Evolutionary conservation across 306 rosid species (phyloP), one percentile per base, ranked within the genome.

Genomic region (Cucumis hystrix): DNA sequence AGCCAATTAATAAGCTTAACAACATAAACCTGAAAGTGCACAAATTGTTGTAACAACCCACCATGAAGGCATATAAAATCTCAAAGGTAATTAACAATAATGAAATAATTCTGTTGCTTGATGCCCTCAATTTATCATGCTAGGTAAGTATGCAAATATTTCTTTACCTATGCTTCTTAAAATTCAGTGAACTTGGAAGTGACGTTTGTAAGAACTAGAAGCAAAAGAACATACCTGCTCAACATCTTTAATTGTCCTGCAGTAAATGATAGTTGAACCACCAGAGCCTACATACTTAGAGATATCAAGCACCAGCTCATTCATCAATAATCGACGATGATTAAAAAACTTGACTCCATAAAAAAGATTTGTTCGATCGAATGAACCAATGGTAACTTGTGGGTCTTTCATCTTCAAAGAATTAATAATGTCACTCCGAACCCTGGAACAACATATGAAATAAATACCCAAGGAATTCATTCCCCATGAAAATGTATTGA

Each of bases 191-290:
- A 68, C 39, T 43, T 68, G 56, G 56, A 67, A 41, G 6, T 43
- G n/a, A 40, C 8, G 13, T 70, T 70, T 23, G 41, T 14, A 33
- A 63, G 79, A 47, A 47, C 16, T 47, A 47, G 54, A 58, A 25
- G 62, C 56, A 65, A 45, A 63, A 76, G 33, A n/a, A 49, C 6
- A 20, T 80, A 89, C 98, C 98, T 87, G 96, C 78, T 91, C 91
- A 37, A 91, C 98, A 78, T 89, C 97, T 83, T 87, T 93, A 79
- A 91, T 85, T 82, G 97, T 91, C 43, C 92, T 93, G 89, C 98
- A 91, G 87, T 91, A 93, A 68, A 93, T 82, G 69, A 93, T 89
- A 64, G 96, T 93, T 76, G 98, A 91, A 86, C 89, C 88, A 79
- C 89, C 83, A 76, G 75, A 85, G 62, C 81, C 81, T 51, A 87